Evolutionary conservation across 768 basidiomycete species (phyloP).

Genomic region (Psilocybe azurescens): DNA sequence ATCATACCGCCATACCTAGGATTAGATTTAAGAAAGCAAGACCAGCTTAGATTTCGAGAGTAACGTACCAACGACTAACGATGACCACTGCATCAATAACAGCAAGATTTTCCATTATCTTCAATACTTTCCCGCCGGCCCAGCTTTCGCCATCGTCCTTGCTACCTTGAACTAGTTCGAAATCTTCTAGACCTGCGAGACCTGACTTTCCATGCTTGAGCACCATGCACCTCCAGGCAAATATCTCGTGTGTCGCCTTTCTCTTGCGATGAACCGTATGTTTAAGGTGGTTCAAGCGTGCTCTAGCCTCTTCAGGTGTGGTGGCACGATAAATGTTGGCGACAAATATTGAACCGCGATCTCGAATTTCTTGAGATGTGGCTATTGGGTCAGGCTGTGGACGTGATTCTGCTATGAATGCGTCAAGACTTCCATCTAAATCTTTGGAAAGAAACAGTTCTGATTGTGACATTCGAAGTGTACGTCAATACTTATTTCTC

Average conservation of each 20-base stretch:
- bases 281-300: conserved; percentile 55
- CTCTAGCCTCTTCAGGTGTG: conserved; percentile 54
- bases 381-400: conserved; percentile 51
- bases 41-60: neutral
- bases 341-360: conserved; percentile 75
- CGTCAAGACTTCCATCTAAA: conserved; percentile 46
- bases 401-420: conserved; percentile 53
- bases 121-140: conserved; percentile 66
- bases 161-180: conserved; percentile 63
- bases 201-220: conserved; percentile 70
- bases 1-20: conserved; percentile 81
- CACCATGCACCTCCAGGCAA: conserved; percentile 82
- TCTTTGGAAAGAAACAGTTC: conserved; percentile 25
- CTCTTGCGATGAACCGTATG: conserved; percentile 61
- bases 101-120: conserved; percentile 71
- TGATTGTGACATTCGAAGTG: conserved; percentile 19
- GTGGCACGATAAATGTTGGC: conserved; percentile 65
- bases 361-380: conserved; percentile 77
- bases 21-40: neutral
- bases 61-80: conserved; percentile 73
- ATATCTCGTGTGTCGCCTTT: conserved; percentile 73
- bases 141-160: conserved; percentile 83
- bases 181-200: conserved; percentile 76
- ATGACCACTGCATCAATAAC: conserved; percentile 81
- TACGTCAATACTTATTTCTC: neutral